Base-by-base conservation (phyloP, 2,329 filamentous ascomycete genomes). In the Allantophomopsis cytisporea region DNA sequence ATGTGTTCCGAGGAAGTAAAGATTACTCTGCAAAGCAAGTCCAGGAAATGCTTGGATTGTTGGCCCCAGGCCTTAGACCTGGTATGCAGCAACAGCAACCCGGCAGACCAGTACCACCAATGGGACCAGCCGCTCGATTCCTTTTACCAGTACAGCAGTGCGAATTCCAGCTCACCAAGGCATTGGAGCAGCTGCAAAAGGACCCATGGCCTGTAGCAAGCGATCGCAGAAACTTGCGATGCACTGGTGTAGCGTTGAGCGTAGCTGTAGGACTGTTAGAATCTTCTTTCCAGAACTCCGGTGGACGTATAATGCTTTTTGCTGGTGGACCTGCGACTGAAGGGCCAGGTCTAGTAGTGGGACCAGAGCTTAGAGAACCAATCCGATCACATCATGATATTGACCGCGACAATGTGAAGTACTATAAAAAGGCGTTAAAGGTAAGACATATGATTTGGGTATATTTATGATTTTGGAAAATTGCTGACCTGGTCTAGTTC, bases 371-470 rank as follows among this genome's bases (percentile, higher is more conserved):
- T 48, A 83, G 89, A 59, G 91, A 98, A 59, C 87, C 93, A 8
- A 96, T 98, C 48, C 82, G 91, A 55, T 96, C 89, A 33, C 91
- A 98, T 63, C 91, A 98, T 62, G 91, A 98, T 54, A 98, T 98
- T 60, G 91, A 98, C 58, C 79, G 88, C 42, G 91, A 98, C 61
- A 95, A 95, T 59, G 94, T 94, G 65, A 98, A 98, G 62, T 95
- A 96, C 64, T 96, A 94, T 66, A 98, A 98, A 71, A 98, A 98
- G 65, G 91, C 91, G 16, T 64, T 95, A 38, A 98, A 96, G 76
- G 83, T 86, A 60, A 42, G 67, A 37, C 16, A 4, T 28, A 20
- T 15, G 31, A 13, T n/a, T 35, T 13, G 30, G 33, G 12, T 15
- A 23, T 11, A n/a, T 28, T 6, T 28, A 28, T 12, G 23, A 14